Conservation (phyloP, 2,329 filamentous ascomycete species). For the Calonectria henricotiae region DNA sequence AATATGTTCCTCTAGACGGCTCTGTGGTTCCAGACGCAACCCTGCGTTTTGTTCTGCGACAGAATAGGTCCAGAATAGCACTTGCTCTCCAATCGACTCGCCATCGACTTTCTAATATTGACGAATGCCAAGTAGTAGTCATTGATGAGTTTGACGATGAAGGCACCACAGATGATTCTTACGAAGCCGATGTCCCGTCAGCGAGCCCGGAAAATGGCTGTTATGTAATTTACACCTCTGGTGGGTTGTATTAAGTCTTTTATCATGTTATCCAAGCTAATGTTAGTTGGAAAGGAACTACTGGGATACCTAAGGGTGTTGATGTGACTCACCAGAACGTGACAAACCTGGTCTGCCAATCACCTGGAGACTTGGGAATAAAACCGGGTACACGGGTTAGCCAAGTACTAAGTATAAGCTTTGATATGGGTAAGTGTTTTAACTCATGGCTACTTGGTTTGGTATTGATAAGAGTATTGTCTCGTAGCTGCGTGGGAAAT, state of each 20-base stretch:
- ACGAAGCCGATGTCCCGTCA: conserved; percentile 6
- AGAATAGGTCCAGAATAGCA: conserved; percentile 63
- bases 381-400: conserved; percentile 67
- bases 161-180: neutral
- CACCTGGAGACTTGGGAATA: conserved; percentile 69
- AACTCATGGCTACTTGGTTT: neutral
- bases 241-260: conserved; percentile 47
- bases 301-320: conserved; percentile 73
- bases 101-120: conserved; percentile 48
- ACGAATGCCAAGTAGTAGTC: conserved; percentile 48
- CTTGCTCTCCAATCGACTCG: conserved; percentile 63
- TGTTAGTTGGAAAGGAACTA: conserved; percentile 61
- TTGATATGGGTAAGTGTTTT: conserved; percentile 71
- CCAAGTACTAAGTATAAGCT: conserved; percentile 72
- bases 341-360: conserved; percentile 67
- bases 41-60: conserved; percentile 66
- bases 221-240: conserved; percentile 72
- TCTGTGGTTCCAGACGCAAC: conserved; percentile 67
- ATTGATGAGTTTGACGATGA: conserved; percentile 51
- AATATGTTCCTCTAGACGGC: conserved; percentile 75
- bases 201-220: conserved; percentile 56
- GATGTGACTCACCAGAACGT: conserved; percentile 72
- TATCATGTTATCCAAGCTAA: neutral
- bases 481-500: conserved; percentile 72
- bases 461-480: neutral